These are phyloP conservation scores for Naganishia friedmannii DNA, from an alignment of 768 basidiomycete genomes.

Conservation along the genomic window DNA sequence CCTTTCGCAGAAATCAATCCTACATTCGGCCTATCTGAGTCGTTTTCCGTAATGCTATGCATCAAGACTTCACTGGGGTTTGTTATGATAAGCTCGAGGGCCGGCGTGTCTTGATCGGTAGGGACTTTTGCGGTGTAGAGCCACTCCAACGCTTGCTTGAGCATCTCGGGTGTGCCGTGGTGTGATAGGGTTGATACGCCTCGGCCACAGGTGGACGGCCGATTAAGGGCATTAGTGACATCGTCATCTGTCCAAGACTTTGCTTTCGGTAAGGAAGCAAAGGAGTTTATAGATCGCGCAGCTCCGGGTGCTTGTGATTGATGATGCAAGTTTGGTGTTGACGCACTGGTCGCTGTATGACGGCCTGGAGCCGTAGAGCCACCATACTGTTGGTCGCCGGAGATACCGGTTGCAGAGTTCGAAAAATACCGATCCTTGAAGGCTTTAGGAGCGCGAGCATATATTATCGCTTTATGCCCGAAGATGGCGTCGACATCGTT, in stretches of 20 bases:
- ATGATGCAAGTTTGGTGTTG: slow-evolving; percentile 1
- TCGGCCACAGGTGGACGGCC: neutral
- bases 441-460: slow-evolving; percentile 82
- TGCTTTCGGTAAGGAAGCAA: neutral
- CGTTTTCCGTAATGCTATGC: neutral
- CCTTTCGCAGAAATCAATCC: slow-evolving; percentile 64
- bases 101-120: slow-evolving; percentile 25
- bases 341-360: neutral
- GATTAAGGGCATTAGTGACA: neutral
- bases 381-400: neutral
- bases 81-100: neutral
- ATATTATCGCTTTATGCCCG: slow-evolving; percentile 96
- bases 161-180: slow-evolving; percentile 66
- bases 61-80: slow-evolving; percentile 52
- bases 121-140: slow-evolving; percentile 89
- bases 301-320: neutral
- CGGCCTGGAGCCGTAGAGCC: neutral
- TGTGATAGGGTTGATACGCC: slow-evolving; percentile 2
- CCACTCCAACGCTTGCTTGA: slow-evolving; percentile 86
- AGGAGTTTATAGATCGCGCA: neutral
- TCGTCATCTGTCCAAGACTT: neutral
- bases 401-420: slow-evolving; percentile 51
- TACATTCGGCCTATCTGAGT: slow-evolving; percentile 56
- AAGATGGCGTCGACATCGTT: slow-evolving; percentile 62
- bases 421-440: slow-evolving; percentile 89